Evolutionary conservation across 176 grass and related monocot species (phyloP), one percentile per base, ranked within the genome.

Genomic region (Chloris gayana): DNA sequence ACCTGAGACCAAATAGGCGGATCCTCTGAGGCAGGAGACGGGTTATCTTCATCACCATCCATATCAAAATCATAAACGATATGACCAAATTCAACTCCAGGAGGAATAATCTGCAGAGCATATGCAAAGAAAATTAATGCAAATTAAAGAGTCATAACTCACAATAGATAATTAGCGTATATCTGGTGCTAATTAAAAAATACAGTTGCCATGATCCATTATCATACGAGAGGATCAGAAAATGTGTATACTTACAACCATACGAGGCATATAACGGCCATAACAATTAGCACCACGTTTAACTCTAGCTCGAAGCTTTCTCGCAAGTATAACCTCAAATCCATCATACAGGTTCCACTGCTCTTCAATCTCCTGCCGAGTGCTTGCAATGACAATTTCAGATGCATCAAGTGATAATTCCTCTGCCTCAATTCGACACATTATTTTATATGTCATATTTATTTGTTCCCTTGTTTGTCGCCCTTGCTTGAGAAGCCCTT

Each of bases 401-500:
- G 91, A 93, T 56, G 91, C 81, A 88, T 93, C 91, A 72, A 90
- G 85, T 80, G 88, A 85, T 39, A 90, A 81, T 64, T 93, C 91
- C 70, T 93, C 91, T 15, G 85, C 88, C 74, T 93, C 91, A 59
- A 93, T 93, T 70, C 91, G 86, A 67, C 85, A 81, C 91, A 93
- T 93, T 93, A 93, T 93, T 82, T 93, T 93, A 75, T 93, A 93
- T 69, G 85, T 93, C 83, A 82, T 81, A 80, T 93, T 90, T 83
- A 93, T 93, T 80, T 93, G 85, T 62, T 93, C 91, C 50, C 88
- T 90, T 90, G 91, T 88, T 73, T 93, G 88, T 21, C 91, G 54
- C 49, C 91, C 91, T 85, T 93, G 91, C 70, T 93, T 93, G 70
- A 93, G 82, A 76, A 93, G 91, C 26, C 86, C 88, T 30, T 93